Base-by-base conservation (phyloP, 1,284 basidiomycete species). In the Limonomyces culmigenus region DNA sequence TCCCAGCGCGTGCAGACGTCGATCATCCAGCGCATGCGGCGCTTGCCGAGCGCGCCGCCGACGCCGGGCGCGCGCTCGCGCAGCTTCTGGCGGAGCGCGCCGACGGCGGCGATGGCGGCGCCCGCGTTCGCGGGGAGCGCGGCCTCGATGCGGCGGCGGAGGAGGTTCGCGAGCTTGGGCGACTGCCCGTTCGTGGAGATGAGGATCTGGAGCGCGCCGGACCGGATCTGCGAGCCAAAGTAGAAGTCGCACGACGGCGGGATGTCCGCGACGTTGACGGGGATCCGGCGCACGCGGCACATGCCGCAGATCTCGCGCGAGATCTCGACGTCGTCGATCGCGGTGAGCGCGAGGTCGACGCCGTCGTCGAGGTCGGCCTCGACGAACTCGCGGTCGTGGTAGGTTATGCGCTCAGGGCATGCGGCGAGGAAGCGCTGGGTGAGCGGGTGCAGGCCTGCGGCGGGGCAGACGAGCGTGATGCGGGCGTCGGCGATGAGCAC, bases 241-340 rank as follows among this genome's bases (percentile, higher is more conserved):
- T 95, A 98, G 53, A 98, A 98, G 59, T 98, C 93, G 63, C 93
- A 98, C 39, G 74, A 70, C 33, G 84, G 75, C 2, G 93, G 95
- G 35, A 97, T 86, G 59, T 98, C 93, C 20, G 95, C 93, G 39
- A 92, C 89, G 56, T 98, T 98, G 42, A 95, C 80, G 3, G 89
- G 87, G 36, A 96, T 81, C 36, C 65, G 69, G 32, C 59, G 65
- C 19, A 65, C 60, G 35, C 88, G 63, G 48, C 83, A 83, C 44
- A 81, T 63, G 11, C 66, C 53, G 50, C 75, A 86, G 37, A 97
- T 89, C 35, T 59, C 59, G 43, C 65, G 71, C 29, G 77, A 86
- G 37, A 75, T 63, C 1, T 65, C 60, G 38, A 77, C 71, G 53
- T 95, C 80, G 60, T 97, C 91, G 35, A 97, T 78, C 11, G 93